These are phyloP conservation scores for Aspergillus sp. DNA, from an alignment of 2,329 filamentous ascomycete genomes.

Conservation along the genomic window DNA sequence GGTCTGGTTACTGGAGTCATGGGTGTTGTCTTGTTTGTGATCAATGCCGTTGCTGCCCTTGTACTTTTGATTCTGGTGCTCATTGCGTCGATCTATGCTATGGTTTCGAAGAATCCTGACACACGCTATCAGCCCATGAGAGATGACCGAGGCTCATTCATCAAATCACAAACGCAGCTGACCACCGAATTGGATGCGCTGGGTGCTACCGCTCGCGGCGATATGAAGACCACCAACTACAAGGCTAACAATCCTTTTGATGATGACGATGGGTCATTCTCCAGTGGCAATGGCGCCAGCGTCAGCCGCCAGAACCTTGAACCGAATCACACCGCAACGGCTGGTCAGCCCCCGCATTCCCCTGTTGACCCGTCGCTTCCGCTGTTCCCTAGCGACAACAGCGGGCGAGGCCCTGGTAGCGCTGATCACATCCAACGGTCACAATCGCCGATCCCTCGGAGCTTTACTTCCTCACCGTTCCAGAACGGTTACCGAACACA, in stretches of 20 bases:
- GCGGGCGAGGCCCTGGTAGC: slow-evolving; percentile 41
- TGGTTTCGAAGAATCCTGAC: slow-evolving; percentile 91
- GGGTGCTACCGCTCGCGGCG: slow-evolving; percentile 83
- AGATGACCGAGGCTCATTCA: slow-evolving; percentile 93
- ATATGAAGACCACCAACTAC: slow-evolving; percentile 62
- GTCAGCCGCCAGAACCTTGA: slow-evolving; percentile 52
- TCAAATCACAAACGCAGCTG: slow-evolving; percentile 89
- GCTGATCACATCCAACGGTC: slow-evolving; percentile 31
- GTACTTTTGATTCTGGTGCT: slow-evolving; percentile 81
- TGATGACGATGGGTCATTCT: slow-evolving; percentile 70
- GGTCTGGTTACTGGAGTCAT: slow-evolving; percentile 81
- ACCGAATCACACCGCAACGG: slow-evolving; percentile 25
- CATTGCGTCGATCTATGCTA: slow-evolving; percentile 72
- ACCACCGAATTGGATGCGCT: slow-evolving; percentile 87
- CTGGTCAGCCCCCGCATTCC: slow-evolving; percentile 47
- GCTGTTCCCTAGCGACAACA: slow-evolving; percentile 47
- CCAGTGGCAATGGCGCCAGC: slow-evolving; percentile 49
- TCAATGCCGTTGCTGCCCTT: slow-evolving; percentile 80
- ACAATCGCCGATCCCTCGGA: slow-evolving; percentile 35
- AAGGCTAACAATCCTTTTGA: slow-evolving; percentile 62
- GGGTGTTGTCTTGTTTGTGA: slow-evolving; percentile 83
- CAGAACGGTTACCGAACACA: slow-evolving; percentile 44
- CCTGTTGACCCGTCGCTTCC: slow-evolving; percentile 49
- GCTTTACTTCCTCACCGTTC: slow-evolving; percentile 34
- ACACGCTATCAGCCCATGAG: slow-evolving; percentile 95